Base-by-base conservation (phyloP, 2,329 filamentous ascomycete genomes). In the Drechslera avenae region DNA sequence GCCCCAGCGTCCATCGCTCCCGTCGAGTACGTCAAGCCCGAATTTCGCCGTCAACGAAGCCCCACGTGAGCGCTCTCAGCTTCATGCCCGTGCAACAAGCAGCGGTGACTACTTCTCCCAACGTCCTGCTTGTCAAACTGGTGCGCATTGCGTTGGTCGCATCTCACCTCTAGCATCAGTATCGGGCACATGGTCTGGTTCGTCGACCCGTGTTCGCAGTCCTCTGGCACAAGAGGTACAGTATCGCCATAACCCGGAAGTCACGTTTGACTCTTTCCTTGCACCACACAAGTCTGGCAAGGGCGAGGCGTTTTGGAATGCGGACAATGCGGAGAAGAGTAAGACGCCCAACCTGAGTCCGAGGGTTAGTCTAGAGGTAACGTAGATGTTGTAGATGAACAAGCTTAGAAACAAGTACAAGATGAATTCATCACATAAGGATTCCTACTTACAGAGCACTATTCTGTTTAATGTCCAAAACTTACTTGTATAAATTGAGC, bases 231-330 rank as follows among this genome's bases (percentile, higher is more conserved):
- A 44, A 2, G 51, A 57, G 28, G 33, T 42, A 0, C 37, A 30
- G 6, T 62, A 52, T 33, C 39, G 53, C 13, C 28, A 21, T n/a
- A 53, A 57, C 14, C 54, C 54, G 7, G 45, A 55, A 9, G 17
- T 56, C 2, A 69, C 67, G 0, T 70, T 69, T 33, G 66, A 71
- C 18, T 16, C 44, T 1, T 65, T 71, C 16, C 56, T 71, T n/a
- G 52, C 39, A 3, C 64, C 61, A 2, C 66, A 66, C 33, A 50
- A 42, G 35, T 59, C 64, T 26, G 62, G 66, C 0, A 70, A 60
- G 46, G 65, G 64, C 12, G 67, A 68, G 54, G 57, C 52, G 6
- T 59, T 60, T 44, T 47, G 39, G 1, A 56, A 53, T 3, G 46
- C 51, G 1, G 37, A 41, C 4, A 47, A 63, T 37, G 63, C 53